Evolutionary conservation across 805 yeast species (phyloP).

Genomic region (Myxozyma neotropica): DNA sequence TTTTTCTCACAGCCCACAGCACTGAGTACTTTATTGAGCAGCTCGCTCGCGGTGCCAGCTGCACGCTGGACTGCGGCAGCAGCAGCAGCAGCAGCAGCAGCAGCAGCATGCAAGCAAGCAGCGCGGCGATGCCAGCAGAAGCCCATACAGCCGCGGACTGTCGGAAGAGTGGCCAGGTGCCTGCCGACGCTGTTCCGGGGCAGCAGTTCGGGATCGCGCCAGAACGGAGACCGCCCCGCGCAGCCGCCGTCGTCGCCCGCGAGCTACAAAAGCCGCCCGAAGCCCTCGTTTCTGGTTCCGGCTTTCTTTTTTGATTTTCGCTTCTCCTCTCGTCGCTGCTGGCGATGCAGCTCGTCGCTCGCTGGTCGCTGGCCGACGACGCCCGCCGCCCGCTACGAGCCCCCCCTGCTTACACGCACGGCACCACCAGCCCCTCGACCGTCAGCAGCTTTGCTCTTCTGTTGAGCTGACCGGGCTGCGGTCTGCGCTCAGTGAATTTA

Average conservation of each 20-base stretch:
- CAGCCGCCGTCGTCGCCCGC: conserved; percentile 1
- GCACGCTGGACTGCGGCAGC: no score
- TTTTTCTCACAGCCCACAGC: no score
- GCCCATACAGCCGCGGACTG: no score
- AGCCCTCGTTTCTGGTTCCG: background rate
- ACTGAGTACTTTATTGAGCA: no score
- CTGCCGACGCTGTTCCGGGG: background rate
- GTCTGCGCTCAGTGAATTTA: background rate
- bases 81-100: no score
- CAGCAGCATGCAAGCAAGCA: no score
- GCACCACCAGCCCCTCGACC: background rate
- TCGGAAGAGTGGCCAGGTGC: no score
- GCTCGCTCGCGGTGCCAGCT: no score
- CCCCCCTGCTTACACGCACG: background rate
- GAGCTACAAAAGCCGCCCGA: conserved; percentile 4
- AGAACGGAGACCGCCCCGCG: background rate
- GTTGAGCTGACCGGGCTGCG: conserved; percentile 6
- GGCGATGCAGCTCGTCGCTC: no score
- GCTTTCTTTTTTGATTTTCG: background rate
- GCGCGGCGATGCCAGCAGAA: no score
- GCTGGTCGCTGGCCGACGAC: no score
- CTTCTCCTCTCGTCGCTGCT: background rate
- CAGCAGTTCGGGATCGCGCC: background rate
- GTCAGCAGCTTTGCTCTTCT: background rate
- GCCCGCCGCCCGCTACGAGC: background rate